Conservation (phyloP, 768 basidiomycete genomes). For the Amanita muscaria region DNA sequence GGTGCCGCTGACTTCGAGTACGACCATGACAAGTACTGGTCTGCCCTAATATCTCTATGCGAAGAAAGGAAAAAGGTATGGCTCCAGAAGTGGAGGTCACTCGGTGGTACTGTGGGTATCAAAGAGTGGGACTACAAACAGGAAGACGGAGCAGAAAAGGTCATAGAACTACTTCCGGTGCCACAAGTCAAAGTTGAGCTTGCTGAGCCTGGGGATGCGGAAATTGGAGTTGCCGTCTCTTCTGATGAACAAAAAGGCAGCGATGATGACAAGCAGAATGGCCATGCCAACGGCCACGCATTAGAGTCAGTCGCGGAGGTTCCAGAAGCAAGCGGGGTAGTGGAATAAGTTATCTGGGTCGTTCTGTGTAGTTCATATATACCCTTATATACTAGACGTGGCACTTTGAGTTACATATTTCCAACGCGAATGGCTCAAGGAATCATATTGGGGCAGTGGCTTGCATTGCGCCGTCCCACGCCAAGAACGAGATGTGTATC, state of each 20-base stretch:
- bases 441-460: too few species aligned
- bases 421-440: too few species aligned
- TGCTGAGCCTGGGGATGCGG: background rate
- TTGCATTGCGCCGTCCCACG: too few species aligned
- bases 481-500: too few species aligned
- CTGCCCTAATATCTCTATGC: conserved; percentile 46
- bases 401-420: too few species aligned
- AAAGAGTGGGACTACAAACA: conserved; percentile 75
- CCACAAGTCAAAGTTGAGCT: background rate
- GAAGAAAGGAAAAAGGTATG: conserved; percentile 39
- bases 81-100: conserved; percentile 53
- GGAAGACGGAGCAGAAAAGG: background rate
- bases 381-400: too few species aligned
- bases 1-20: conserved; percentile 64
- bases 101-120: conserved; percentile 63
- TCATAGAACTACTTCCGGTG: background rate
- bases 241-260: background rate
- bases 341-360: too few species aligned
- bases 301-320: too few species aligned
- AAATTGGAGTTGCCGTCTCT: conserved; percentile 2
- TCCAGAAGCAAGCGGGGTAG: background rate
- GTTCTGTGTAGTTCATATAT: too few species aligned
- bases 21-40: conserved; percentile 70
- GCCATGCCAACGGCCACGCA: conserved; percentile 17
- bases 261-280: background rate